Conservation (phyloP, 495 filamentous ascomycete genomes). For the Daldinia childiae region DNA sequence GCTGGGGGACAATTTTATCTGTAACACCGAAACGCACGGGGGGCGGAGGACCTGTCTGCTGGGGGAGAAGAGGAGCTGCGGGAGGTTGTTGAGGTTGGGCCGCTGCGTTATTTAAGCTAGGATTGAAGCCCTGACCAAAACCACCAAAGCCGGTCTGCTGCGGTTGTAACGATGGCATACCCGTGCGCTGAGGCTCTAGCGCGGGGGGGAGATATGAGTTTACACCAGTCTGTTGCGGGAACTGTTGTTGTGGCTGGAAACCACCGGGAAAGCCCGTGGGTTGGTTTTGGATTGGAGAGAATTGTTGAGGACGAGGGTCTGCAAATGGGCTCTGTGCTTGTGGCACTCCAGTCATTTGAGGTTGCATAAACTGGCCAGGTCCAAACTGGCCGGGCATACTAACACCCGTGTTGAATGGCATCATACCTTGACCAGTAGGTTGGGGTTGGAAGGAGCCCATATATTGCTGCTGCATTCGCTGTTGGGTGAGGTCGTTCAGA, state of each 20-base stretch:
- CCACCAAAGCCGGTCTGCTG: conserved; percentile 68
- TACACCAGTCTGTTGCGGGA: conserved; percentile 58
- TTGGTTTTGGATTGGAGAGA: conserved; percentile 69
- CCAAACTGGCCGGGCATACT: conserved; percentile 66
- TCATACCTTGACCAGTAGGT: conserved; percentile 55
- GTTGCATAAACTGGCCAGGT: conserved; percentile 61
- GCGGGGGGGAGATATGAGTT: conserved; percentile 67
- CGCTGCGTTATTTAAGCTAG: conserved; percentile 55
- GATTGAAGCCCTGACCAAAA: conserved; percentile 55
- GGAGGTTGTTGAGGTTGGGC: conserved; percentile 60
- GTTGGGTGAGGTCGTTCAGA: conserved; percentile 73
- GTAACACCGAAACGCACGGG: conserved; percentile 87
- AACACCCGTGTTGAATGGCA: conserved; percentile 46
- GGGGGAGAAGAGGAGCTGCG: conserved; percentile 69
- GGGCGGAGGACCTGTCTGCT: conserved; percentile 94
- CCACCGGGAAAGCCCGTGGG: conserved; percentile 73
- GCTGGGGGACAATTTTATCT: conserved; percentile 85
- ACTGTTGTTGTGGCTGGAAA: conserved; percentile 55
- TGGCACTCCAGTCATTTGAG: conserved; percentile 53
- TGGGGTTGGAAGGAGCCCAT: conserved; percentile 53
- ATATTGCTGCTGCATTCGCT: conserved; percentile 69
- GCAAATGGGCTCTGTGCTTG: conserved; percentile 55
- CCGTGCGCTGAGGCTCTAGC: conserved; percentile 64
- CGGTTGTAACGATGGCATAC: conserved; percentile 53
- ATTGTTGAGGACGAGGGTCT: conserved; percentile 66